These are phyloP conservation scores for Microsporum ferrugineum DNA, from an alignment of 2,329 filamentous ascomycete genomes.

Conservation along the genomic window DNA sequence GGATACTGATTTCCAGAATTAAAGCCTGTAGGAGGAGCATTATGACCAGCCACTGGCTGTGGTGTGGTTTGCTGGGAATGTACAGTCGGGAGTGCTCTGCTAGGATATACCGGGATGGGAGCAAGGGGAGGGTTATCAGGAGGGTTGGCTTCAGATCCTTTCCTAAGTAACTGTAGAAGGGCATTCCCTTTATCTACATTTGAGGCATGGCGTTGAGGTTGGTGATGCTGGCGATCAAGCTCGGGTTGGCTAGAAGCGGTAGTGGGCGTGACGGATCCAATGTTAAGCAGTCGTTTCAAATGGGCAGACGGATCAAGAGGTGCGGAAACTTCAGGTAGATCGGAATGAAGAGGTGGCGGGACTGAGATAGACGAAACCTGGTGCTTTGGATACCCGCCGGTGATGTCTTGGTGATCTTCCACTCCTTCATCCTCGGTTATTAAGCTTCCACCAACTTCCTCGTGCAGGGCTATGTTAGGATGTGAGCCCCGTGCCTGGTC, in stretches of 20 bases:
- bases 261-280: conserved; percentile 21
- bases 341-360: conserved; percentile 21
- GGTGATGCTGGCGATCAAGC: conserved; percentile 5
- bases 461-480: conserved; percentile 43
- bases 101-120: conserved; percentile 9
- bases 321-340: conserved; percentile 31
- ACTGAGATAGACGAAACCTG: conserved; percentile 13
- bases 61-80: not conserved
- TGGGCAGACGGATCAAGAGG: conserved; percentile 39
- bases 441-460: conserved; percentile 13
- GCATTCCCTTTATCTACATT: conserved; percentile 36
- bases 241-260: conserved; percentile 3
- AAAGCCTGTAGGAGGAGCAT: not conserved
- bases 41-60: not conserved
- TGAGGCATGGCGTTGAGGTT: conserved; percentile 8
- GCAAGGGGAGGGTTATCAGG: conserved; percentile 18
- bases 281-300: conserved; percentile 40
- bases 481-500: conserved; percentile 39
- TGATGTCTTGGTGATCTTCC: conserved; percentile 11
- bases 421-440: conserved; percentile 16
- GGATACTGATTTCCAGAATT: not conserved
- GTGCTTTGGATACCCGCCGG: conserved; percentile 13
- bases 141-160: conserved; percentile 25
- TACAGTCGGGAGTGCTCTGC: not conserved
- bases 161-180: conserved; percentile 46